Evolutionary conservation across 495 filamentous ascomycete genomes (phyloP).

Genomic region (Bathelium albidoporum): DNA sequence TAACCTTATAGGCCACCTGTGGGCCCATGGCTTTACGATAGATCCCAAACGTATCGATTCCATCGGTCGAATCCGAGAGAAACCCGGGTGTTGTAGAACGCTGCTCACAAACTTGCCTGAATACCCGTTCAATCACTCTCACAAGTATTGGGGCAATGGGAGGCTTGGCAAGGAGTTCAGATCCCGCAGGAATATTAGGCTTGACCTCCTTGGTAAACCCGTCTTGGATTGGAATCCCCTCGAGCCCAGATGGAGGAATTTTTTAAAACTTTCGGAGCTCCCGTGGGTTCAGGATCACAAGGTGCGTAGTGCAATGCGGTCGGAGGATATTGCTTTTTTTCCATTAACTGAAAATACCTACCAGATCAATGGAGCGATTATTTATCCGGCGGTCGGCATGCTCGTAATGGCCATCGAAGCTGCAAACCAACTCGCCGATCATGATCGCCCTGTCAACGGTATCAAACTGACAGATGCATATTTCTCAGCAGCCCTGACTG

Average conservation of each 20-base stretch:
- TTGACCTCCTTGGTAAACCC: neutral
- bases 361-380: neutral
- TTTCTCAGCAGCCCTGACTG: neutral
- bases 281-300: neutral
- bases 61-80: no score
- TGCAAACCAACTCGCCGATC: neutral
- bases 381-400: neutral
- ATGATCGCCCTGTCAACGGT: neutral
- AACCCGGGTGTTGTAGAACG: no score
- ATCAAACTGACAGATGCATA: neutral
- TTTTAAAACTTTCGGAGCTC: neutral
- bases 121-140: neutral
- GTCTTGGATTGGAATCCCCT: neutral
- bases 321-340: no score
- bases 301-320: no score
- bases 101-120: neutral
- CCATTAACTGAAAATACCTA: neutral
- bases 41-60: no score
- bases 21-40: no score
- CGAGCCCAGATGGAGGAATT: neutral
- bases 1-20: neutral
- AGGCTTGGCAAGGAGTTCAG: neutral
- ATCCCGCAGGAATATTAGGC: neutral
- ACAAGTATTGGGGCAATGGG: neutral
- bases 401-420: neutral